These are phyloP conservation scores for Diaporthe aspalathi DNA, from an alignment of 2,329 filamentous ascomycete species.

Conservation along the genomic window DNA sequence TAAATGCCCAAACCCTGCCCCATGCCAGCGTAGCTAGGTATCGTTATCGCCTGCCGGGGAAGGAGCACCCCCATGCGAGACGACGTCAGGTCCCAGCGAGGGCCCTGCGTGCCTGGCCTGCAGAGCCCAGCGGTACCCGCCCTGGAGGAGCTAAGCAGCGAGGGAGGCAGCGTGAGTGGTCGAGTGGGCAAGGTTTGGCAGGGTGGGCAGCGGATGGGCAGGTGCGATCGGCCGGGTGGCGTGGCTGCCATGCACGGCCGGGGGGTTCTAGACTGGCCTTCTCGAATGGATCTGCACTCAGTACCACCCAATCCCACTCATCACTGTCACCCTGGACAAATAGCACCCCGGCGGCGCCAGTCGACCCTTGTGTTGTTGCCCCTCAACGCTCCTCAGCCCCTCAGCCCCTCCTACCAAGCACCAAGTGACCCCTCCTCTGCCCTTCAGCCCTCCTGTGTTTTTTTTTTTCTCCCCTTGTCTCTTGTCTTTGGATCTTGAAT, in stretches of 20 bases:
- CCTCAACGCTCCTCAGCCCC: too few species aligned
- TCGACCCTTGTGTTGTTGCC: too few species aligned
- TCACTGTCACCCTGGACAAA: too few species aligned
- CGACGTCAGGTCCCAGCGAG: conserved; percentile 10
- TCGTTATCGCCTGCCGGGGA: too few species aligned
- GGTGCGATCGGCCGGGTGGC: conserved; percentile 1
- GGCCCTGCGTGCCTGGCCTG: neutral
- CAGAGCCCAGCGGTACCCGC: too few species aligned
- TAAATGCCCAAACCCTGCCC: neutral
- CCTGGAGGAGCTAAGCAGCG: neutral
- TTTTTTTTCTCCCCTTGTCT: too few species aligned
- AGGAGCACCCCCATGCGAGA: neutral
- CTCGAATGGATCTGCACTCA: conserved; percentile 2
- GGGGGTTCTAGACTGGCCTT: conserved; percentile 5
- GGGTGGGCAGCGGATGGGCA: neutral
- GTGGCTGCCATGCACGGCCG: neutral
- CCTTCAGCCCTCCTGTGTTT: too few species aligned
- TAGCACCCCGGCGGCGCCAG: too few species aligned
- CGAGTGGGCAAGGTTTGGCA: neutral
- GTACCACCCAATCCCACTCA: too few species aligned
- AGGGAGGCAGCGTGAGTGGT: neutral
- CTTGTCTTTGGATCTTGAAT: too few species aligned
- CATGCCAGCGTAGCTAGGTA: neutral
- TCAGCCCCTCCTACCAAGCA: too few species aligned
- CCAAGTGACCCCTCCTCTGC: too few species aligned